Percentiles rank a stretch among this genome's conserved stretches.
These are phyloP conservation scores for Penicillium frequentans DNA, from an alignment of 2,329 filamentous ascomycete genomes.

Conservation along the genomic window DNA sequence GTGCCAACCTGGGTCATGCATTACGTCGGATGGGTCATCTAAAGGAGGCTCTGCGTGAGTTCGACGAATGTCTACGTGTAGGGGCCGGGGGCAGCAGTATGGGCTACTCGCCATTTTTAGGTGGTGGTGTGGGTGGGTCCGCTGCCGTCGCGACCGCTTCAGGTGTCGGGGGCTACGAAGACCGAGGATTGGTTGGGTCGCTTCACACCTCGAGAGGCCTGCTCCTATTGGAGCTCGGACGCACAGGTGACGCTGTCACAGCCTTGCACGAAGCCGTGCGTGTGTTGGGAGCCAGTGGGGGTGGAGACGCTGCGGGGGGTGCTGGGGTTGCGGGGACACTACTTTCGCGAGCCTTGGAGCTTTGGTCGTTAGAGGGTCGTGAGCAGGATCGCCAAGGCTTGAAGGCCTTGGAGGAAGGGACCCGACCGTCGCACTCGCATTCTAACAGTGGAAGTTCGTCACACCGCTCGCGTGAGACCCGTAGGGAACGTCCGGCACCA, in stretches of 20 bases:
- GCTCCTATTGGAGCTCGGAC: conserved; percentile 74
- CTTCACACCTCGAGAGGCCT: conserved; percentile 64
- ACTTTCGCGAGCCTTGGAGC: conserved; percentile 45
- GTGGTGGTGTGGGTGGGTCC: conserved; percentile 35
- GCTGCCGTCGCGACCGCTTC: conserved; percentile 36
- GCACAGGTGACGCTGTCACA: conserved; percentile 73
- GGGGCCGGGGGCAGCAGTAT: conserved; percentile 73
- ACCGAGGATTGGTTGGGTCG: conserved; percentile 46
- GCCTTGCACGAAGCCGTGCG: conserved; percentile 73
- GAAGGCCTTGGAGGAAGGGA: conserved; percentile 14
- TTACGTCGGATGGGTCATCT: conserved; percentile 71
- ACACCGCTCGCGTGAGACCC: conserved; percentile 15
- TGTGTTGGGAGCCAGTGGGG: conserved; percentile 45
- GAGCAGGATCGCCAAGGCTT: conserved; percentile 19
- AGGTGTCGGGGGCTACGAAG: conserved; percentile 48
- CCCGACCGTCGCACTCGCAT: conserved; percentile 11
- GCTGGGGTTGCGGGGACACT: conserved; percentile 49
- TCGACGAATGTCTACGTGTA: conserved; percentile 81
- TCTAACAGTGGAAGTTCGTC: not conserved
- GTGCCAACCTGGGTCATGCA: conserved; percentile 87
- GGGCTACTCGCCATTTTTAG: conserved; percentile 68
- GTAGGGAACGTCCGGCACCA: conserved; percentile 21
- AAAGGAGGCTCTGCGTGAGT: conserved; percentile 72
- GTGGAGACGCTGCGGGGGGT: conserved; percentile 48
- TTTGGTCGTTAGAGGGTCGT: conserved; percentile 46